Conservation (phyloP, 768 basidiomycete genomes). For the Lepiota brunneoincarnata region DNA sequence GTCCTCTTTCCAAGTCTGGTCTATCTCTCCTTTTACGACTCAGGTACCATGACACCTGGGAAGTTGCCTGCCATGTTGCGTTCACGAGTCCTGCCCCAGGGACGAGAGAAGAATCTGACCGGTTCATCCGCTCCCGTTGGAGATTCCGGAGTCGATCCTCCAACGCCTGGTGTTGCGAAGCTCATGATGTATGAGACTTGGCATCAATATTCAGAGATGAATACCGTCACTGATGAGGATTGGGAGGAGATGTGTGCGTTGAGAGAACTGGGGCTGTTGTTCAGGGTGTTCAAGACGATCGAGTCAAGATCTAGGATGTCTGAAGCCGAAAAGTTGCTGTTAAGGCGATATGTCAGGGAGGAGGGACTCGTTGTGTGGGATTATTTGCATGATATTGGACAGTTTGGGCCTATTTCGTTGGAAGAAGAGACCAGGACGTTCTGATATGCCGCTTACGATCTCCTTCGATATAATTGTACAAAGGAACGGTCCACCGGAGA, state of each 20-base stretch:
- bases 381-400: conserved; percentile 8
- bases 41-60: neutral
- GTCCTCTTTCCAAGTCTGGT: conserved; percentile 2
- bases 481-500: too few species aligned
- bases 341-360: conserved; percentile 1
- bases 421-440: neutral
- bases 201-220: neutral
- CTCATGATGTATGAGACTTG: conserved; percentile 8
- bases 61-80: conserved; percentile 1
- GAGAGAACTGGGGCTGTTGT: conserved; percentile 2
- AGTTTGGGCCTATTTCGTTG: conserved; percentile 2
- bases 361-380: conserved; percentile 6
- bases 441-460: neutral
- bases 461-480: neutral
- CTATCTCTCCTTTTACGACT: conserved; percentile 7
- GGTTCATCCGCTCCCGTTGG: too few species aligned
- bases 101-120: too few species aligned
- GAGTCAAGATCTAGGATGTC: conserved; percentile 1
- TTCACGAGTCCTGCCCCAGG: neutral
- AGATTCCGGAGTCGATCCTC: too few species aligned
- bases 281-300: neutral
- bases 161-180: neutral
- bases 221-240: neutral
- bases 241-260: neutral
- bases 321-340: neutral